Percentiles rank a stretch among this genome's conserved stretches.
These are phyloP conservation scores for Akanthomyces uredinophilus DNA, from an alignment of 2,329 filamentous ascomycete species.

Conservation along the genomic window DNA sequence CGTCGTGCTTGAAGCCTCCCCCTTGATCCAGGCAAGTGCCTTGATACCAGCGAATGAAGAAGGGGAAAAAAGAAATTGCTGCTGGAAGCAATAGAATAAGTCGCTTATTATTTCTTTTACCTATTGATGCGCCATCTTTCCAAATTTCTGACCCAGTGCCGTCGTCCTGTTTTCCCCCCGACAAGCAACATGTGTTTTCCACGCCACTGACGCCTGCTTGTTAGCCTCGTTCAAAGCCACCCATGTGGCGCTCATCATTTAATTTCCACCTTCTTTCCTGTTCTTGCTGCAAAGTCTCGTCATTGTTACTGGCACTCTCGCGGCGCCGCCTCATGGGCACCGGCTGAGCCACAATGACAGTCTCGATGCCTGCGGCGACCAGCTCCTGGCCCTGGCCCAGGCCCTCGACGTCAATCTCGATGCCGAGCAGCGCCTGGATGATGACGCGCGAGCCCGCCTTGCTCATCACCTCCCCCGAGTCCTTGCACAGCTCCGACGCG, in stretches of 20 bases:
- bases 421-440: constrained; percentile 66
- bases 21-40: not conserved
- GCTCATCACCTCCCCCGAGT: constrained; percentile 88
- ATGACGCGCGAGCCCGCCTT: constrained; percentile 84
- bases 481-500: constrained; percentile 75
- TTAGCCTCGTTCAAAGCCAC: constrained; percentile 24
- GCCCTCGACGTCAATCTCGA: constrained; percentile 75
- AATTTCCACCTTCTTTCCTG: constrained; percentile 20
- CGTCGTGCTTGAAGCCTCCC: not conserved
- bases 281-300: constrained; percentile 13
- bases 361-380: constrained; percentile 71
- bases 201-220: not conserved
- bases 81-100: too few relatives aligned
- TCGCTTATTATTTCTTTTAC: too few relatives aligned
- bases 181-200: not conserved
- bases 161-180: too few relatives aligned
- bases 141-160: too few relatives aligned
- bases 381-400: constrained; percentile 81
- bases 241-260: constrained; percentile 20
- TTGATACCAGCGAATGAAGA: too few relatives aligned
- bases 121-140: too few relatives aligned
- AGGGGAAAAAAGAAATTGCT: too few relatives aligned
- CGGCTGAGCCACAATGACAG: constrained; percentile 67
- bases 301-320: constrained; percentile 13
- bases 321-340: constrained; percentile 41